Evolutionary conservation across 2,329 filamentous ascomycete genomes (phyloP).

Genomic region (Cladosporium sp.): DNA sequence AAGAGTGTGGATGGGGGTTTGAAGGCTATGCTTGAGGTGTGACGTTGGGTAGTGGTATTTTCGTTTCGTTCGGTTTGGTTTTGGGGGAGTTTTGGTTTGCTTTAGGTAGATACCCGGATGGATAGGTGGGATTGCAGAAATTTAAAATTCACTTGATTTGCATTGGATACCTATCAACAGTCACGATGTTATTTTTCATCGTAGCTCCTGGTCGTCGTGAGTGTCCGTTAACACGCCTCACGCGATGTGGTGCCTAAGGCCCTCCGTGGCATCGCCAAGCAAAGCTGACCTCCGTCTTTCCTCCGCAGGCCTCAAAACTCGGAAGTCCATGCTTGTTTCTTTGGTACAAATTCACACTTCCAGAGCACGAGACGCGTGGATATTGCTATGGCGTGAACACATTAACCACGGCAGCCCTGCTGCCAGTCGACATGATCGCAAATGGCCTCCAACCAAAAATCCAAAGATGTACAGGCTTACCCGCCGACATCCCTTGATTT

Average conservation of each 20-base stretch:
- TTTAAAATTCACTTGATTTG: too few species aligned
- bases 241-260: conserved; percentile 5
- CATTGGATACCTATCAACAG: too few species aligned
- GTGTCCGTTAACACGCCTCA: too few species aligned
- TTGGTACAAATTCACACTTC: not conserved
- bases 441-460: not conserved
- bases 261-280: not conserved
- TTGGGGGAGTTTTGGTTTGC: not conserved
- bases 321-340: not conserved
- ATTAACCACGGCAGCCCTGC: not conserved
- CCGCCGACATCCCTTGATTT: conserved; percentile 13
- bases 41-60: conserved; percentile 12
- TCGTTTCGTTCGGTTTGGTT: not conserved
- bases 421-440: not conserved
- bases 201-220: too few species aligned
- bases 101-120: not conserved
- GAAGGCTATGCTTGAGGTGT: conserved; percentile 58
- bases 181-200: too few species aligned
- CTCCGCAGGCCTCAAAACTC: conserved; percentile 5
- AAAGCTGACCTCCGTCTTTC: too few species aligned
- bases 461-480: conserved; percentile 19
- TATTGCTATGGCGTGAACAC: not conserved
- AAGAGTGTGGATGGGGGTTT: conserved; percentile 62
- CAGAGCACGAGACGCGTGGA: not conserved
- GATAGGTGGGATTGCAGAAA: too few species aligned